phyloP scores from a whole-genome alignment of 108 stramenopile species.

The Hondaea fermentalgiana region DNA sequence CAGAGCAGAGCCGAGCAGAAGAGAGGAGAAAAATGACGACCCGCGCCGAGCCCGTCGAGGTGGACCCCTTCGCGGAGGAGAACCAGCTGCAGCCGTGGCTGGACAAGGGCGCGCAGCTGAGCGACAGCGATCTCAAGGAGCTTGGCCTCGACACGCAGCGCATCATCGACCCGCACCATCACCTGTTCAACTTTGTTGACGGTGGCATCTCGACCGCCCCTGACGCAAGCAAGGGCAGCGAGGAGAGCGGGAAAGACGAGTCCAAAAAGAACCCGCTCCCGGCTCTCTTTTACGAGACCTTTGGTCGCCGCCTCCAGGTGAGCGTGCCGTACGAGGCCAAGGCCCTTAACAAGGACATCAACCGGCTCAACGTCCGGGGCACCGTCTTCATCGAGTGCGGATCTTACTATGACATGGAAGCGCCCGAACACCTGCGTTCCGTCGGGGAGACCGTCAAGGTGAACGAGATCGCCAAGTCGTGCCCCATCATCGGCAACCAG shows the following conservation, averaged over 20 bases:
- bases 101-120: not conserved
- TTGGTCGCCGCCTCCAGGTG: not conserved
- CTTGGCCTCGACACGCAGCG: not conserved
- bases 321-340: not conserved
- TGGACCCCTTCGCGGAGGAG: not conserved
- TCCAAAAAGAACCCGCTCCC: not conserved
- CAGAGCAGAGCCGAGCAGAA: not conserved
- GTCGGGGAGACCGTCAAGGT: not conserved
- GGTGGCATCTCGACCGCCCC: not conserved
- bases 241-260: not conserved
- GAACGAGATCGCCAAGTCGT: not conserved
- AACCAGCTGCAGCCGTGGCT: not conserved
- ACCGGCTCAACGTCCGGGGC: not conserved
- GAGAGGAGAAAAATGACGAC: not conserved
- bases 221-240: not conserved
- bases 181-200: not conserved
- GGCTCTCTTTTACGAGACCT: not conserved
- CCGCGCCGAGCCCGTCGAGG: not conserved
- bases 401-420: not conserved
- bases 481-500: not conserved
- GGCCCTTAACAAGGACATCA: not conserved
- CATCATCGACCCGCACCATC: constrained; percentile 1
- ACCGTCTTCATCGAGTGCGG: constrained; percentile 13
- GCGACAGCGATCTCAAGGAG: not conserved
- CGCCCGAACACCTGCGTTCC: not conserved